These are phyloP conservation scores for Erysimum cheiranthoides DNA, from an alignment of 345 rosid genomes.

Conservation along the genomic window DNA sequence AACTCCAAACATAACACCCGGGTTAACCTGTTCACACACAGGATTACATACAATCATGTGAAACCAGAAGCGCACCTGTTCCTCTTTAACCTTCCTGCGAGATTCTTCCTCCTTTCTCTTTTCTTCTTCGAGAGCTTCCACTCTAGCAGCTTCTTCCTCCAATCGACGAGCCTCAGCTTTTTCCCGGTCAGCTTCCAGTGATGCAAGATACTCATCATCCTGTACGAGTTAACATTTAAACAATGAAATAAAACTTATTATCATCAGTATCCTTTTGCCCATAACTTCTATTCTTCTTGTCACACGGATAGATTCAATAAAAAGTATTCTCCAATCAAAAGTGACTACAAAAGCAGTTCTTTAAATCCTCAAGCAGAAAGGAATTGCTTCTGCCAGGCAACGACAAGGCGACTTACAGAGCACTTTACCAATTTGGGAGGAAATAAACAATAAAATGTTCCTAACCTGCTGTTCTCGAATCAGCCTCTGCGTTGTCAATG, in stretches of 20 bases:
- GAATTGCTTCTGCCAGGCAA: too few relatives aligned
- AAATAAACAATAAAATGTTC: neutral
- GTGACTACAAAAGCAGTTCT: too few relatives aligned
- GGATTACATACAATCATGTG: conserved; percentile 1
- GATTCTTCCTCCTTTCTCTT: conserved; percentile 24
- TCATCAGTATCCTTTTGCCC: neutral
- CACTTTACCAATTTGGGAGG: neutral
- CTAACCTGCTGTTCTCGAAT: conserved; percentile 26
- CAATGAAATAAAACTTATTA: neutral
- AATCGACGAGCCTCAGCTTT: conserved; percentile 24
- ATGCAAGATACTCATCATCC: conserved; percentile 18
- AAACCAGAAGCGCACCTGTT: conserved; percentile 8
- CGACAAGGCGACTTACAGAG: too few relatives aligned
- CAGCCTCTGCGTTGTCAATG: conserved; percentile 17
- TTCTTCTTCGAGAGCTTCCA: conserved; percentile 14
- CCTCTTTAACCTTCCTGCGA: conserved; percentile 15
- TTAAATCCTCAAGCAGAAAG: too few relatives aligned
- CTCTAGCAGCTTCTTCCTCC: conserved; percentile 19
- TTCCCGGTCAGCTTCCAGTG: conserved; percentile 11
- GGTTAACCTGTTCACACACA: neutral
- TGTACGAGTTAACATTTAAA: conserved; percentile 2
- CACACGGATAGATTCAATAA: neutral
- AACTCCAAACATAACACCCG: neutral
- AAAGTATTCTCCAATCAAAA: neutral
- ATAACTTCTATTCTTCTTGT: neutral